Evolutionary conservation across 2,329 filamentous ascomycete genomes (phyloP).

Genomic region (Malbranchea cinnamomea): DNA sequence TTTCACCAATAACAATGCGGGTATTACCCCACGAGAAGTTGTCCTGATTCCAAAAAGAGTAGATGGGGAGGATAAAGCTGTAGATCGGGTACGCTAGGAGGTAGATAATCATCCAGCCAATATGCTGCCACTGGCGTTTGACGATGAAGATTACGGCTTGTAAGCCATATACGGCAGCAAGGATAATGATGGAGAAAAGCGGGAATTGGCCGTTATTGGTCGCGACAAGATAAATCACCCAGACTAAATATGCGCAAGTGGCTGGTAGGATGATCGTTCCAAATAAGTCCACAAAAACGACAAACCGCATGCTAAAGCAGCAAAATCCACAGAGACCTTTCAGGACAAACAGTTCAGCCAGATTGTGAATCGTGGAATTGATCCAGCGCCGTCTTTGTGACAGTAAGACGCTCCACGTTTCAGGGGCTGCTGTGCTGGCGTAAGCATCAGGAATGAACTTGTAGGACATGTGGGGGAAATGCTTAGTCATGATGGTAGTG

Average conservation of each 20-base stretch:
- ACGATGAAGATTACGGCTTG: constrained; percentile 93
- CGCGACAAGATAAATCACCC: constrained; percentile 68
- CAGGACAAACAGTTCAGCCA: constrained; percentile 77
- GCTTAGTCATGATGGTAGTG: constrained; percentile 94
- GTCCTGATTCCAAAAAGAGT: constrained; percentile 99
- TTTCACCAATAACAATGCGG: constrained; percentile 89
- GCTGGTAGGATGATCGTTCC: constrained; percentile 86
- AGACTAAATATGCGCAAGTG: constrained; percentile 72
- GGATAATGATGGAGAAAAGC: constrained; percentile 71
- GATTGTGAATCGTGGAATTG: constrained; percentile 95
- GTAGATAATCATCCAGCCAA: constrained; percentile 99
- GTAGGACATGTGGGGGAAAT: constrained; percentile 90
- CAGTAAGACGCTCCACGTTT: constrained; percentile 82
- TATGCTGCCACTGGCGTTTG: constrained; percentile 94
- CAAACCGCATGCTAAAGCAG: constrained; percentile 94
- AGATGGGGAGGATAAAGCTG: constrained; percentile 77
- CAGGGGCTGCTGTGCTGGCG: constrained; percentile 83
- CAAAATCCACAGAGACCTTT: constrained; percentile 97
- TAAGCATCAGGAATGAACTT: constrained; percentile 92
- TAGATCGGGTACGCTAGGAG: constrained; percentile 90
- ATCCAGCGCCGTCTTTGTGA: constrained; percentile 99
- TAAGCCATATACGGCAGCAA: constrained; percentile 85
- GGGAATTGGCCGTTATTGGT: constrained; percentile 61
- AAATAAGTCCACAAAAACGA: constrained; percentile 86
- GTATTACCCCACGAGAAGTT: constrained; percentile 99